Percentiles rank a stretch among this genome's conserved stretches.
phyloP scores from a whole-genome alignment of 345 rosid species.

The Arabidopsis suecica region DNA sequence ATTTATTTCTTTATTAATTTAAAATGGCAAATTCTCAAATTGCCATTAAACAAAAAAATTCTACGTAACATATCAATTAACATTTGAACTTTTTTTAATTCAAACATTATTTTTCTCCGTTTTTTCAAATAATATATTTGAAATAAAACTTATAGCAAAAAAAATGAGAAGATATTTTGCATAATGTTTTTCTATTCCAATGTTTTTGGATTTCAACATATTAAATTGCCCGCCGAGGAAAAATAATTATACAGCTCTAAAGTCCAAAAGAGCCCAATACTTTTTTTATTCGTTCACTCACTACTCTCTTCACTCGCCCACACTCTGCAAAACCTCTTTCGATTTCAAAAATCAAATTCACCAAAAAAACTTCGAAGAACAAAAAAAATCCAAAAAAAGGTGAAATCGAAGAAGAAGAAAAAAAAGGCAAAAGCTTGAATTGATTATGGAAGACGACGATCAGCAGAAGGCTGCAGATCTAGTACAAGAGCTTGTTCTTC shows the following conservation, averaged over 20 bases:
- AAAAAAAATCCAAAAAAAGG: conserved; percentile 1
- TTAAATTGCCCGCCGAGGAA: conserved; percentile 35
- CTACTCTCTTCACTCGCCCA: neutral
- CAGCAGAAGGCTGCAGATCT: conserved; percentile 79
- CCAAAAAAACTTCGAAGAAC: neutral
- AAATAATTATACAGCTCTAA: neutral
- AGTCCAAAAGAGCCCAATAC: conserved; percentile 37
- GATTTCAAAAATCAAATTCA: conserved; percentile 36
- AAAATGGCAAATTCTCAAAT: too few relatives aligned
- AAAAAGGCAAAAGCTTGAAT: neutral
- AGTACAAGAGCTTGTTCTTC: conserved; percentile 79
- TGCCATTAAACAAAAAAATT: too few relatives aligned
- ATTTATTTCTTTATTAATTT: too few relatives aligned
- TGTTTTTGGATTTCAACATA: conserved; percentile 25
- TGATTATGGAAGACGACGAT: conserved; percentile 86
- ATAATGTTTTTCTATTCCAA: neutral
- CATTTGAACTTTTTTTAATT: too few relatives aligned
- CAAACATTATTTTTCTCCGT: neutral
- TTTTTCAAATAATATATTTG: too few relatives aligned
- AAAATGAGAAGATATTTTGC: neutral
- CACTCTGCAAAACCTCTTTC: conserved; percentile 32
- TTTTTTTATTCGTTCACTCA: neutral
- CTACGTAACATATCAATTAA: too few relatives aligned
- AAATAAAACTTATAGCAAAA: neutral
- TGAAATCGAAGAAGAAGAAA: neutral